A percentile compares a stretch with the other conserved stretches of the same genome.
Conservation (phyloP, 1,284 basidiomycete species). For the Naganishia cerealis region DNA sequence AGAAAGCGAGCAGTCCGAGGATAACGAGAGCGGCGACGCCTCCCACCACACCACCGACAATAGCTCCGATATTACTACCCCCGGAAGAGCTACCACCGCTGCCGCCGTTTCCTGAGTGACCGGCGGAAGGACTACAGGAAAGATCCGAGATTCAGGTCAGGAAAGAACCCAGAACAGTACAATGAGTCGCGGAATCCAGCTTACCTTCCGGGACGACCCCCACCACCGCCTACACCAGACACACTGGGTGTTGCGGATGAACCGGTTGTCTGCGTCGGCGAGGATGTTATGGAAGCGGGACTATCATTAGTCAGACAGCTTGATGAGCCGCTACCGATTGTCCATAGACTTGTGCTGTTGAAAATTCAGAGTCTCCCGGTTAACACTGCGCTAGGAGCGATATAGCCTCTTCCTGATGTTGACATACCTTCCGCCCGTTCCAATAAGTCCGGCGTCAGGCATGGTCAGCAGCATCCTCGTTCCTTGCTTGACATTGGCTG, state of each 20-base stretch:
- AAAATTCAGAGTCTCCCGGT: not conserved
- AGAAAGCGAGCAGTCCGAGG: conserved; percentile 22
- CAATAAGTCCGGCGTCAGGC: conserved; percentile 28
- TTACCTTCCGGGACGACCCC: conserved; percentile 20
- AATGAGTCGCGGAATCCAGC: not conserved
- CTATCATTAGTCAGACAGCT: conserved; percentile 19
- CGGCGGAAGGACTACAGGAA: conserved; percentile 4
- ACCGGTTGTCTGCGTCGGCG: conserved; percentile 7
- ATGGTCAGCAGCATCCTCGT: conserved; percentile 32
- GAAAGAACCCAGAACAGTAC: not conserved
- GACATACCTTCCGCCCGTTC: conserved; percentile 33
- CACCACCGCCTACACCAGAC: conserved; percentile 28
- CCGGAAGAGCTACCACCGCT: conserved; percentile 15
- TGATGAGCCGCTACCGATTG: conserved; percentile 14
- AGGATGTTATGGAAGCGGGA: conserved; percentile 30
- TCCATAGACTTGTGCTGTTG: conserved; percentile 27
- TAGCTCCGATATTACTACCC: conserved; percentile 29
- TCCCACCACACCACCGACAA: conserved; percentile 34
- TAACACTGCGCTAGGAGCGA: not conserved
- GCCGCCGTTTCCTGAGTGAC: conserved; percentile 14
- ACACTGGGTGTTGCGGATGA: conserved; percentile 17
- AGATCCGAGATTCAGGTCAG: not conserved
- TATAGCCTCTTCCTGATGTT: not conserved
- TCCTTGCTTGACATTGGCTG: conserved; percentile 25
- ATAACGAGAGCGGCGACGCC: conserved; percentile 29